Evolutionary conservation across 208 protist genomes (phyloP), one percentile per base, ranked within the genome.

Genomic region (Trypanosoma lewisi): DNA sequence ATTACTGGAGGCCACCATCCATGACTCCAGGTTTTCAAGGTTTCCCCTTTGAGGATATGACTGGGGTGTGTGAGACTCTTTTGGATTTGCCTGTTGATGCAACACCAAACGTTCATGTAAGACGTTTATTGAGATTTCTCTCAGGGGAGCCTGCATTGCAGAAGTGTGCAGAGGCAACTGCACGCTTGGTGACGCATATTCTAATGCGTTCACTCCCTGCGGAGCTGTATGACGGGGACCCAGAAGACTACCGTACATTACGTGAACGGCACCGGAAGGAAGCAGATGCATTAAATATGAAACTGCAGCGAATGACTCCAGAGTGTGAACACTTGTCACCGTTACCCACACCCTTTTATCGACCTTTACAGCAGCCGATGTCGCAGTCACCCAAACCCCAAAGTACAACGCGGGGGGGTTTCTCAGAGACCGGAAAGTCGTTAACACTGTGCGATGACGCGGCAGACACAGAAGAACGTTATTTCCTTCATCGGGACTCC

Each of bases 191-290:
- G 3, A 73, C 70, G 14, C 81, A 77, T 67, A 31, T 63, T 7
- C 67, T 85, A 30, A 85, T 85, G 79, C 63, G 64, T 25, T 58
- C 70, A 4, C 71, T 85, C 14, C 79, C 79, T 9, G 51, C 5
- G 36, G 65, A 58, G 41, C 56, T 85, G 14, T 85, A 78, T 54
- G 63, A 65, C 16, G 79, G 79, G 14, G 74, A 85, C 49, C 52
- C 58, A n/a, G 75, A 48, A 36, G 70, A 77, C 17, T 84, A 71
- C 55, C 42, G 45, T 17, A 12, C 25, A 16, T 21, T 80, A 17
- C 53, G 56, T 17, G 5, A 51, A 51, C 45, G 52, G 33, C 53
- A 21, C 21, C 47, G 61, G 30, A 21, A 39, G 9, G 36, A 14
- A 19, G 21, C 30, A 16, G 31, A 6, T 42, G 27, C 11, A 1